Conservation (phyloP, 164 flowering plant species). For the Dillenia suffruticosa region DNA sequence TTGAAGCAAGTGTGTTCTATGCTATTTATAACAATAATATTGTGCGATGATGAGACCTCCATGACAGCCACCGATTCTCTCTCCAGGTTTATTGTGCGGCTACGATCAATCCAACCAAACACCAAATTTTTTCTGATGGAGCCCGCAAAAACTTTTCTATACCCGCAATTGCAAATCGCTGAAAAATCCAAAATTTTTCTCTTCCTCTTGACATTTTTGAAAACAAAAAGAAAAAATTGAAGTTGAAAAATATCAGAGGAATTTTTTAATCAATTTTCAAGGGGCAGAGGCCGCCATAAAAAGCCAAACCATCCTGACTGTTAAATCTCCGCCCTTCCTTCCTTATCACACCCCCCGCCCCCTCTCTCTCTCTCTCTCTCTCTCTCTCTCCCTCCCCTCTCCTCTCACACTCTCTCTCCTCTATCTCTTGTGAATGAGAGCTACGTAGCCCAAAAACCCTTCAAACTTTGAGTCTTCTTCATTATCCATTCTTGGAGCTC, state of each 20-base stretch:
- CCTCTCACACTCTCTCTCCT: conserved; percentile 6
- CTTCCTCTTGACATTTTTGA: too few relatives aligned
- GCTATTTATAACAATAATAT: too few relatives aligned
- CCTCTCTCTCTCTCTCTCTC: conserved; percentile 17
- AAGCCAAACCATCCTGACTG: conserved; percentile 34
- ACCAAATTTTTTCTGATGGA: too few relatives aligned
- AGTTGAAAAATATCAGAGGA: neutral
- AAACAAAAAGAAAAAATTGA: neutral
- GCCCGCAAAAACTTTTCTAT: too few relatives aligned
- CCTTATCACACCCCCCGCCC: conserved; percentile 86
- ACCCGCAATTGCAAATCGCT: too few relatives aligned
- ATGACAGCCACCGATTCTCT: too few relatives aligned
- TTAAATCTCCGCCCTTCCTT: conserved; percentile 97
- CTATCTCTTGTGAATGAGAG: conserved; percentile 4
- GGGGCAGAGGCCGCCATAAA: conserved; percentile 32
- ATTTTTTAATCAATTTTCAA: neutral
- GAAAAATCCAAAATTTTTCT: too few relatives aligned
- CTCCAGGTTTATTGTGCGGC: too few relatives aligned
- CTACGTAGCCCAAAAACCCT: conserved; percentile 12
- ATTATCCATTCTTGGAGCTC: conserved; percentile 13
- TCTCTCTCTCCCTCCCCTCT: conserved; percentile 10
- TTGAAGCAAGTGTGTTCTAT: too few relatives aligned
- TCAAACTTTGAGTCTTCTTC: conserved; percentile 17
- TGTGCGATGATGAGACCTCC: too few relatives aligned
- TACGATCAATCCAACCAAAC: too few relatives aligned